Evolutionary conservation across 768 basidiomycete species (phyloP), one percentile per base, ranked within the genome.

Genomic region (Auricularia sp.): DNA sequence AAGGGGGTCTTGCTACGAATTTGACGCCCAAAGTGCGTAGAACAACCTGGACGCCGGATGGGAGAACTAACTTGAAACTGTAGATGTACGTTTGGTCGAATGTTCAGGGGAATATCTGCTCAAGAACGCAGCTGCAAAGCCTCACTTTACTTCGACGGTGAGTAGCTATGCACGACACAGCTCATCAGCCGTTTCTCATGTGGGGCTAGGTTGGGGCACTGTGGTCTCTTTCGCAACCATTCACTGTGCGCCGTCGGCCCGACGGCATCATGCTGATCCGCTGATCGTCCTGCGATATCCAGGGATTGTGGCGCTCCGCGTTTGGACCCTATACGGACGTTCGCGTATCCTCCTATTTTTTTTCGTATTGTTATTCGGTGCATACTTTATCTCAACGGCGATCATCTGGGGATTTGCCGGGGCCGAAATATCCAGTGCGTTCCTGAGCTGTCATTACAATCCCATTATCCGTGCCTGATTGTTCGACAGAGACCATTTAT

Each of bases 221-320:
- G 11, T 59, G 12, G 6, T 59, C 34, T 59, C 56, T 34, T 59
- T 33, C 56, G 56, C 29, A 21, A n/a, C 23, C 4, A 59, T 59
- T 10, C 56, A 59, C 56, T 59, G 56, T 34, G 14, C 21, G 56
- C 6, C 29, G 29, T 23, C 14, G 23, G 29, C 10, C 56, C 14
- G 14, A 14, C 34, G 29, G 6, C 29, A 18, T 8, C 7, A 4
- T 59, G 56, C 29, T 59, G 14, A 59, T 12, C 23, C 23, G 56
- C 56, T 54, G 53, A 54, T 54, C n/a, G 7, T 10, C 53, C 29
- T 29, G 29, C 29, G 29, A 29, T 29, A 56, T 59, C 7, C 34
- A 59, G 56, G 56, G 56, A 59, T 59, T 18, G 56, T 59, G 16
- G 34, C 56, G 56, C 56, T 59, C 23, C 56, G 56, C 12, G 56